phyloP scores from a whole-genome alignment of 2,329 filamentous ascomycete species.

The Ceratocystis diversiconidia region DNA sequence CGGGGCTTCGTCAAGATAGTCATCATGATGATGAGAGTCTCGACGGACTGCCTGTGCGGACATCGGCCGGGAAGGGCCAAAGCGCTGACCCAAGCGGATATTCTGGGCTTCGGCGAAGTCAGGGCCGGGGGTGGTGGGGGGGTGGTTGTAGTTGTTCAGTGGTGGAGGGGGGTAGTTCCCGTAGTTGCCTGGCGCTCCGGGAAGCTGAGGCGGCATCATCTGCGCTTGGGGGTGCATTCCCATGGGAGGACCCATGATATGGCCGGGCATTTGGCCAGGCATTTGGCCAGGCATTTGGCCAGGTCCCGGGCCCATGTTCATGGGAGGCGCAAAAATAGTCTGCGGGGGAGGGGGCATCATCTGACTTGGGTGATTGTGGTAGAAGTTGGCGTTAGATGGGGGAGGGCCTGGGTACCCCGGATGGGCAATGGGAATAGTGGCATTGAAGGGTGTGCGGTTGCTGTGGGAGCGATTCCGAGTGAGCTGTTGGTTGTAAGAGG shows the following conservation, averaged over 20 bases:
- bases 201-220: slow-evolving; percentile 11
- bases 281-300: slow-evolving; percentile 9
- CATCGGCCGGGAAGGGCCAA: slow-evolving; percentile 12
- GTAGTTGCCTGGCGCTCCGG: slow-evolving; percentile 4
- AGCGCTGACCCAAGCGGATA: slow-evolving; percentile 11
- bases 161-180: slow-evolving; percentile 6
- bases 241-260: slow-evolving; percentile 11
- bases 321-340: slow-evolving; percentile 10
- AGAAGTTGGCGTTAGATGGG: slow-evolving; percentile 8
- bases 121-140: not conserved
- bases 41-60: slow-evolving; percentile 12
- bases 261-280: not conserved
- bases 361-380: slow-evolving; percentile 6
- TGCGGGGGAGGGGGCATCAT: slow-evolving; percentile 13
- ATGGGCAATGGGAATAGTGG: slow-evolving; percentile 6
- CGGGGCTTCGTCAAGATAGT: slow-evolving; percentile 3
- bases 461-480: slow-evolving; percentile 16
- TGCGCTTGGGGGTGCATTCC: slow-evolving; percentile 9
- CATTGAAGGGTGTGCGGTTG: slow-evolving; percentile 13
- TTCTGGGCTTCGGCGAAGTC: slow-evolving; percentile 13
- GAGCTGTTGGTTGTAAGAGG: slow-evolving; percentile 11
- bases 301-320: slow-evolving; percentile 13
- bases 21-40: slow-evolving; percentile 15
- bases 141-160: slow-evolving; percentile 12
- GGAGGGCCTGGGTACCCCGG: not conserved